Base-by-base conservation (phyloP, 164 flowering plant genomes). In the Sextonia rubra region DNA sequence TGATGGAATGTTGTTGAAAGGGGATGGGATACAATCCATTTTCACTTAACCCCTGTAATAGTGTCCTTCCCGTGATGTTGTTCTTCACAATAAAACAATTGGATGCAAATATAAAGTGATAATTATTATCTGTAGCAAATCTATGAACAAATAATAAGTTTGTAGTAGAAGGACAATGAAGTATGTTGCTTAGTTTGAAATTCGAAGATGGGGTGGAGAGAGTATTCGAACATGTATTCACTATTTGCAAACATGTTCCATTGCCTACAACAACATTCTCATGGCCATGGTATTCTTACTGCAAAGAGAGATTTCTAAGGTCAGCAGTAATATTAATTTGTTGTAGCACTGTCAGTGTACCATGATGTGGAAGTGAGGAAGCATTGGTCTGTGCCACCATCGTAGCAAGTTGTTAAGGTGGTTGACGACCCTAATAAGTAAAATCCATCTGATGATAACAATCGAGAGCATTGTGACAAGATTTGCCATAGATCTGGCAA, bases 401-500 rank as follows among this genome's bases (percentile, higher is more conserved):
- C 18, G 44, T 37, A 25, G 67, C 44, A 64, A 64, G 67, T 29
- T 64, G 67, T 29, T 26, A 20, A 26, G 67, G 67, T 8, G 67
- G 44, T 11, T 64, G 44, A 2, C 32, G 44, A 0, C 67, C 67
- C 20, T 64, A 37, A 29, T 2, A 64, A 18, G 67, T 11, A 29
- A 24, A 64, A 17, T 29, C 44, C 67, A 64, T 64, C 20, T 37
- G 9, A 18, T 29, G 67, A 26, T 26, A 64, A 18, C 67, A 64
- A 12, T 64, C 37, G 14, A 64, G 8, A 2, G 67, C 67, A 8
- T 24, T 12, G 20, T 64, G 67, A 3, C 44, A 3, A 11, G 44
- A 24, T 12, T 27, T 26, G 14, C 67, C 37, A 64, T 37, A 64
- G 2, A 64, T 64, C 20, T 64, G 67, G 15, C 67, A 64, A 8